Base-by-base conservation (phyloP, 805 yeast genomes). In the Clavispora carvajalis region DNA sequence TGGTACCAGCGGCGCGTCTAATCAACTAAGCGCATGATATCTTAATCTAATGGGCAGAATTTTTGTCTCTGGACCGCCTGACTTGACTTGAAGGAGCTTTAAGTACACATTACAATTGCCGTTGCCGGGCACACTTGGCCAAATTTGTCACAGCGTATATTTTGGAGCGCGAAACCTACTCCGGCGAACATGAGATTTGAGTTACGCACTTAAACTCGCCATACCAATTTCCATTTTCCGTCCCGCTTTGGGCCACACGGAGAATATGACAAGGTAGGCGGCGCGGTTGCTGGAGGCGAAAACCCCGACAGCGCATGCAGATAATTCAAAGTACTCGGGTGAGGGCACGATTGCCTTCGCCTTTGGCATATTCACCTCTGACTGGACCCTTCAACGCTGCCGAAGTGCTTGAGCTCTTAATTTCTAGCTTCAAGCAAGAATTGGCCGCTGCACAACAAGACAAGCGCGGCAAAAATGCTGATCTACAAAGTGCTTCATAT, bases 401-500 rank as follows among this genome's bases (percentile, higher is more conserved):
- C 3, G 59, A 57, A 37, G 41, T 56, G 3, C 43, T 58, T n/a
- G 43, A 39, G 7, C 55, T 51, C 39, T 44, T 58, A 15, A 46
- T 41, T 36, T 7, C 47, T 10, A 42, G 49, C 8, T 58, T 42
- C 37, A 37, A 45, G n/a, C 41, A 38, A 7, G 49, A 54, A 22
- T 28, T 56, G 15, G 48, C 50, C 15, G 43, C 45, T 33, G 57
- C 63, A 23, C 51, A 48, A 17, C 34, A 41, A 5, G 58, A 58
- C 46, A 47, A 53, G 34, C 37, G 30, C n/a, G 57, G 54, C 15
- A 55, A 50, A 11, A 26, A 43, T 41, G 15, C 46, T 44, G 22
- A 39, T 56, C 10, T 59, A 59, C 36, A 48, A 52, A 34, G 52
- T 59, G 31, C 51, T 57, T 5, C 64, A 60, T 7, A 19, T 58